Evolutionary conservation across 2,329 filamentous ascomycete genomes (phyloP).

Genomic region (Dryadomyces sulphureus): DNA sequence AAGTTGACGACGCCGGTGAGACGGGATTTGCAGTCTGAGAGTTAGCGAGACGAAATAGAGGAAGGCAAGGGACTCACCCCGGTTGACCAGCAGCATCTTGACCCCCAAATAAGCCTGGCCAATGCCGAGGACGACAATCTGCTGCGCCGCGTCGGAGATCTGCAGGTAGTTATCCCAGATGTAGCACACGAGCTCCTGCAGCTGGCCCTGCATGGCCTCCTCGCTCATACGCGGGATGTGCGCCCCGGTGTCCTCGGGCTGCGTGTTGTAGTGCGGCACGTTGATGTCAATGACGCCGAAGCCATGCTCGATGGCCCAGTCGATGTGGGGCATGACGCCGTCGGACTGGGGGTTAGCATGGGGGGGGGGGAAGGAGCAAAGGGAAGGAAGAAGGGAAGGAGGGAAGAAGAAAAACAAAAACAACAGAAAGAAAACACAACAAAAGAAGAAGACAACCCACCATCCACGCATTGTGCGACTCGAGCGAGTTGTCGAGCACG

Average conservation of each 20-base stretch:
- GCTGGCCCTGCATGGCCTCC: constrained; percentile 38
- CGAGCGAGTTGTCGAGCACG: constrained; percentile 54
- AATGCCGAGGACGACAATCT: constrained; percentile 75
- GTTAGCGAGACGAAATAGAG: neutral
- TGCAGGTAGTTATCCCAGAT: constrained; percentile 97
- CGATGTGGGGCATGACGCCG: constrained; percentile 63
- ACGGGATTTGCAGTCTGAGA: constrained; percentile 45
- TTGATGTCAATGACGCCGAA: constrained; percentile 89
- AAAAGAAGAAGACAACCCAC: too few relatives aligned
- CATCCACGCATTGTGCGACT: constrained; percentile 76
- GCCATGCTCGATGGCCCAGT: constrained; percentile 62
- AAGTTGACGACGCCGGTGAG: constrained; percentile 68
- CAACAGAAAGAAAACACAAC: too few relatives aligned
- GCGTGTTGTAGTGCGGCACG: constrained; percentile 62
- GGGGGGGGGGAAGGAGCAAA: too few relatives aligned
- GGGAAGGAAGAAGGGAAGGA: neutral
- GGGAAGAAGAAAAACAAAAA: constrained; percentile 30
- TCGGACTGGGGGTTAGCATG: constrained; percentile 47
- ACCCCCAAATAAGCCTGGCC: constrained; percentile 81
- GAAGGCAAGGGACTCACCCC: constrained; percentile 34
- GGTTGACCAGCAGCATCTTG: constrained; percentile 62
- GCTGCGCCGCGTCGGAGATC: constrained; percentile 51
- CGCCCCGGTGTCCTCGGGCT: constrained; percentile 39
- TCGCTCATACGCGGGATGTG: constrained; percentile 30
- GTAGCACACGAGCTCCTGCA: constrained; percentile 65